Evolutionary conservation across 805 yeast genomes (phyloP).

Genomic region (Saturnispora hagleri): DNA sequence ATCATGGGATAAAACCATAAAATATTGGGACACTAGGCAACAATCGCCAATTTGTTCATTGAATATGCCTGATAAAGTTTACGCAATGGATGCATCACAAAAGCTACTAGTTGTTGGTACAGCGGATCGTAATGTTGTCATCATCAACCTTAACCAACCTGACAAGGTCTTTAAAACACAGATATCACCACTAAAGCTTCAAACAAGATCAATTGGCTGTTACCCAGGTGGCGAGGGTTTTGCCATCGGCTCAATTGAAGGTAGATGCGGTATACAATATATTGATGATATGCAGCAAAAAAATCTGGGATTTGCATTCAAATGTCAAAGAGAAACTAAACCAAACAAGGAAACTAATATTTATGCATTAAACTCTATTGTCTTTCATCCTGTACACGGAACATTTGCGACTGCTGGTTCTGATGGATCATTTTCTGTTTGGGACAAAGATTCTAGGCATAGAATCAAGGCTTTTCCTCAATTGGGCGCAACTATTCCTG

Average conservation of each 20-base stretch:
- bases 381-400: conserved; percentile 84
- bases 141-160: conserved; percentile 77
- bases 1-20: conserved; percentile 92
- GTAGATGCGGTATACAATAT: conserved; percentile 91
- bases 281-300: conserved; percentile 74
- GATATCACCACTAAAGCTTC: conserved; percentile 79
- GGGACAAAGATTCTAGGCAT: conserved; percentile 92
- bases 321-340: conserved; percentile 79
- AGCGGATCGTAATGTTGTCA: conserved; percentile 75
- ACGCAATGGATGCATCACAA: conserved; percentile 76
- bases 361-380: conserved; percentile 70
- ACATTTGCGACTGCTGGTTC: conserved; percentile 92
- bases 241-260: conserved; percentile 90
- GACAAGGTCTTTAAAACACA: conserved; percentile 66
- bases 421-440: conserved; percentile 87
- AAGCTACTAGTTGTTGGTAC: conserved; percentile 86
- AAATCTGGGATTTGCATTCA: conserved; percentile 75
- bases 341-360: conserved; percentile 51
- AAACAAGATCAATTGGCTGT: conserved; percentile 75
- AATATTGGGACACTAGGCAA: conserved; percentile 90
- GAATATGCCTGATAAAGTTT: conserved; percentile 82
- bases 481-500: conserved; percentile 58
- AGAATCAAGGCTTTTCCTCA: conserved; percentile 74
- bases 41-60: conserved; percentile 76
- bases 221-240: conserved; percentile 89